These are phyloP conservation scores for Elongisporangium undulatum DNA, from an alignment of 352 stramenopile species.

Conservation along the genomic window DNA sequence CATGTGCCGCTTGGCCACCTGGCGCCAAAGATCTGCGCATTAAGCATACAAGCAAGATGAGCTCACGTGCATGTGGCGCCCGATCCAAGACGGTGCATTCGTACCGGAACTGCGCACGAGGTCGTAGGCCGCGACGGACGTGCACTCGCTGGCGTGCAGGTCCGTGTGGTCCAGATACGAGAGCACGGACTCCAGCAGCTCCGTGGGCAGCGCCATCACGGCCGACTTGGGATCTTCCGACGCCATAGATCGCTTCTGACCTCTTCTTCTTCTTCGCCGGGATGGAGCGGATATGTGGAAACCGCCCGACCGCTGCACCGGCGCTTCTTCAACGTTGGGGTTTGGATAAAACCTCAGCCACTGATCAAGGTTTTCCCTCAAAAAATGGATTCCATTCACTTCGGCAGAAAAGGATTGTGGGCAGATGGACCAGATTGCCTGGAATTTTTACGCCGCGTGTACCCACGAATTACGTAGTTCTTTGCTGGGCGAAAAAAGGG, in stretches of 20 bases:
- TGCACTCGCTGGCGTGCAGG: slow-evolving; percentile 49
- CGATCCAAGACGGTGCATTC: neutral
- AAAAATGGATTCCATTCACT: neutral
- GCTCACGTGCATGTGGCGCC: neutral
- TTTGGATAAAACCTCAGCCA: neutral
- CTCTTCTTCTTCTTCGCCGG: neutral
- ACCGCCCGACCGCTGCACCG: neutral
- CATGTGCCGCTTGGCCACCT: slow-evolving; percentile 14
- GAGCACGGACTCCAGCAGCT: slow-evolving; percentile 45
- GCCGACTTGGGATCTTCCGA: neutral
- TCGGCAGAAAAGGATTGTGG: neutral
- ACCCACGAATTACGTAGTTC: neutral
- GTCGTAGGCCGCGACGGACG: slow-evolving; percentile 21
- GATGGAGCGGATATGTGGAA: neutral
- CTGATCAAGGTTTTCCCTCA: neutral
- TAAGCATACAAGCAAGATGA: slow-evolving; percentile 8
- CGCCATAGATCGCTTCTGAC: neutral
- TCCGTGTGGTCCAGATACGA: slow-evolving; percentile 48
- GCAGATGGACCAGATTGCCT: neutral
- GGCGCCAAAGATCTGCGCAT: slow-evolving; percentile 45
- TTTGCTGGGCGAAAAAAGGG: neutral
- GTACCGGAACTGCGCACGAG: slow-evolving; percentile 36
- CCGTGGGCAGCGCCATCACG: slow-evolving; percentile 30
- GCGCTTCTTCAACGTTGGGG: neutral
- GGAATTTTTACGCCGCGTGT: neutral